Conservation (phyloP, 75 land plant genomes). For the Pinus taeda region DNA sequence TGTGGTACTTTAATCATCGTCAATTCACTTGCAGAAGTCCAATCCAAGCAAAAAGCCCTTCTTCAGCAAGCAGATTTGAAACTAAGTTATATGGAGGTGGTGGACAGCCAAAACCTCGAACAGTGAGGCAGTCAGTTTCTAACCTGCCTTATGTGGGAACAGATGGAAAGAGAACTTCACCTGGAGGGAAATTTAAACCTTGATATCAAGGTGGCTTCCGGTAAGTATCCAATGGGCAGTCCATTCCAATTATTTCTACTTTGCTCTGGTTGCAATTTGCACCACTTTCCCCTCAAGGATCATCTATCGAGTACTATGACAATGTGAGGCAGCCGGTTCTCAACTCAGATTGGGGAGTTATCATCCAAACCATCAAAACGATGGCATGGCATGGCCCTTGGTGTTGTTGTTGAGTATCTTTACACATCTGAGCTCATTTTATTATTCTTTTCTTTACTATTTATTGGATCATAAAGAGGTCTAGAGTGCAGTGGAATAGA, state of each 20-base stretch:
- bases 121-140: constrained; percentile 11
- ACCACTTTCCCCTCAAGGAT: constrained; percentile 2
- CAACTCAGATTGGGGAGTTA: constrained; percentile 8
- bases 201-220: constrained; percentile 1
- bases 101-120: constrained; percentile 1
- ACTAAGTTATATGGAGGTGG: neutral
- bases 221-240: neutral
- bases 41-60: constrained; percentile 10
- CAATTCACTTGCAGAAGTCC: constrained; percentile 13
- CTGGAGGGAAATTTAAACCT: constrained; percentile 6
- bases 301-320: neutral
- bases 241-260: constrained; percentile 1
- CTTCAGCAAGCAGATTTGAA: constrained; percentile 8
- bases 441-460: neutral
- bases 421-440: neutral
- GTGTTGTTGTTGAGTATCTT: neutral
- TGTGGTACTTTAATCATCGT: neutral
- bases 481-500: neutral
- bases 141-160: constrained; percentile 3
- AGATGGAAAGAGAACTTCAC: constrained; percentile 2
- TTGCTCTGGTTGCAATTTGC: neutral
- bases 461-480: constrained; percentile 3
- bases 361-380: constrained; percentile 5
- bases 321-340: neutral
- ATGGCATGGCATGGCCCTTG: neutral